These are phyloP conservation scores for Hymenoscyphus occultus DNA, from an alignment of 2,329 filamentous ascomycete species.

Conservation along the genomic window DNA sequence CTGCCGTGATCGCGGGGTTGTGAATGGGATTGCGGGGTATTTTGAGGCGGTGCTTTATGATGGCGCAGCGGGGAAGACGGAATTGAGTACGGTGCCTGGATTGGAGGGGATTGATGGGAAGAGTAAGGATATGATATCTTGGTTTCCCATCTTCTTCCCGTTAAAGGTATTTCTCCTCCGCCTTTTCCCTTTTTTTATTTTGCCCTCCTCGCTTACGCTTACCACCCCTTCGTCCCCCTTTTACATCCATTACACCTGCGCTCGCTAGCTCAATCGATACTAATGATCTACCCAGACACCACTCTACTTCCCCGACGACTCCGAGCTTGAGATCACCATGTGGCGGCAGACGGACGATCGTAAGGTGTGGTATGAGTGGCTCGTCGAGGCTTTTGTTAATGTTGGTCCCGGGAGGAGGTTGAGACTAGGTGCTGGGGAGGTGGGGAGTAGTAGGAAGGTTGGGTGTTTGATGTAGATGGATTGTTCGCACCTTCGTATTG, in stretches of 20 bases:
- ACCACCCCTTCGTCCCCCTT: too few species aligned
- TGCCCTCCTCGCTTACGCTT: neutral
- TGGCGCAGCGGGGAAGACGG: constrained; percentile 57
- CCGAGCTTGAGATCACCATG: constrained; percentile 87
- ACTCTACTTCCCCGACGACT: constrained; percentile 77
- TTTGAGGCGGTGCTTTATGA: constrained; percentile 95
- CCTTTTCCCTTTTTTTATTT: neutral
- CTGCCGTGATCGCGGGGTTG: constrained; percentile 73
- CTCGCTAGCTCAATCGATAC: neutral
- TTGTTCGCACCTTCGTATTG: too few species aligned
- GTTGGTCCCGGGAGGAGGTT: constrained; percentile 57
- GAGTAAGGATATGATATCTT: constrained; percentile 97
- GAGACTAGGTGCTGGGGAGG: constrained; percentile 62
- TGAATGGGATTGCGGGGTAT: constrained; percentile 89
- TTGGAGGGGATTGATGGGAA: constrained; percentile 89
- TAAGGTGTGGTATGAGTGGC: constrained; percentile 99
- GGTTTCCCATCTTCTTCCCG: constrained; percentile 99
- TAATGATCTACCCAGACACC: constrained; percentile 60
- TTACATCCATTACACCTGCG: too few species aligned
- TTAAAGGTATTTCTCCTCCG: constrained; percentile 65
- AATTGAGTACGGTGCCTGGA: constrained; percentile 73
- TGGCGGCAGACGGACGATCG: constrained; percentile 94
- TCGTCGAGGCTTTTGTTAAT: constrained; percentile 79
- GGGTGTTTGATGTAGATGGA: constrained; percentile 63
- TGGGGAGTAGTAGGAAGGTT: constrained; percentile 67